Evolutionary conservation across 2,329 filamentous ascomycete species (phyloP), one percentile per base, ranked within the genome.

Genomic region (Leptographium radiaticola): DNA sequence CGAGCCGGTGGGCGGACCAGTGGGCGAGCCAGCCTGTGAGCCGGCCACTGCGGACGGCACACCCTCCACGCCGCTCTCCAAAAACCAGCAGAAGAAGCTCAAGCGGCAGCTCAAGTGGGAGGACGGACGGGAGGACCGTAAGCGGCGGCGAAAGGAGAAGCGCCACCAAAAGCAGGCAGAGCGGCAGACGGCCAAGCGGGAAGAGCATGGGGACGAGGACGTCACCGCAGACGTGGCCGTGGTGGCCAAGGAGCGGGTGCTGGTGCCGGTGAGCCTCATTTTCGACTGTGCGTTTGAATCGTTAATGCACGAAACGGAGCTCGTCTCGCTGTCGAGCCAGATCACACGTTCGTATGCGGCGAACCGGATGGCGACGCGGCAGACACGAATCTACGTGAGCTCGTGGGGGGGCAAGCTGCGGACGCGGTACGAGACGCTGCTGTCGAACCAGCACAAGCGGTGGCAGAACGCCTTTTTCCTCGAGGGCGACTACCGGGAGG

Each of bases 231-330:
- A 64, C 70, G 58, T 59, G 52, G 47, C 59, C 56, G n/a, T 47
- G 31, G n/a, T 30, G 40, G 12, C n/a, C 42, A 57, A 57, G 11
- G 44, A 55, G 39, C 57, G 56, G 47, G 49, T 42, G 16, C 55
- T 60, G 74, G 49, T 81, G 54, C 89, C 90, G 2, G 71, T 97
- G 25, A 80, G 87, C 0, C 72, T 98, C 59, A 75, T 98, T 56
- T 72, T 98, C 58, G 93, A 98, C 71, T 97, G 91, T 69, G 83
- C 87, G 60, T 98, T 94, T 66, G 90, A 98, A 66, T 75, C 86
- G 44, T 79, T 90, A 64, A 98, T 98, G 93, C 76, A 76, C 51
- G 86, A 91, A 40, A 85, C 86, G 61, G 93, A 98, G 69, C 74
- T 87, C 34, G 83, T 90, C 53, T 95, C 89, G 6, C 76, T 98